phyloP scores from a whole-genome alignment of 495 filamentous ascomycete genomes.

The Aspergillus sclerotiicarbonarius region DNA sequence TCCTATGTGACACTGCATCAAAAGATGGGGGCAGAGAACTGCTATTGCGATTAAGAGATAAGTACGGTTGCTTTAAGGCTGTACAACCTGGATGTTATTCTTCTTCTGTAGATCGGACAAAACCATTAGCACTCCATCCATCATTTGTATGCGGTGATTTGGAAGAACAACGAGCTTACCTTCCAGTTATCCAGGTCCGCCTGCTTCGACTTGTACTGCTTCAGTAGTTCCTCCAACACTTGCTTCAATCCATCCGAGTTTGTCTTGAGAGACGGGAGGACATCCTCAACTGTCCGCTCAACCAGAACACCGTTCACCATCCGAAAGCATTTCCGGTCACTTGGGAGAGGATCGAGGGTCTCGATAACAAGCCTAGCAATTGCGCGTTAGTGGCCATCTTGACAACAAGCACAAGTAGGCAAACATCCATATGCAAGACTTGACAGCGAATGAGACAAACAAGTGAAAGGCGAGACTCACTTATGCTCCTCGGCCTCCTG shows the following conservation, averaged over 20 bases:
- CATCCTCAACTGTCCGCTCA: conserved; percentile 89
- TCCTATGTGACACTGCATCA: conserved; percentile 9
- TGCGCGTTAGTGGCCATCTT: conserved; percentile 16
- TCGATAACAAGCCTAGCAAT: conserved; percentile 83
- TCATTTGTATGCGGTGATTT: background rate
- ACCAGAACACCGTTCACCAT: conserved; percentile 97
- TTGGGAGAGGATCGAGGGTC: conserved; percentile 77
- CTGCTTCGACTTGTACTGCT: conserved; percentile 95
- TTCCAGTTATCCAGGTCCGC: conserved; percentile 98
- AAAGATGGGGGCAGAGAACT: conserved; percentile 1
- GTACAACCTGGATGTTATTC: conserved; percentile 96
- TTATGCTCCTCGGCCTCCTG: conserved; percentile 97
- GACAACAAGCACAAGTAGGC: too few species aligned
- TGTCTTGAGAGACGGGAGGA: conserved; percentile 86
- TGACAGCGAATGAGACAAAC: background rate
- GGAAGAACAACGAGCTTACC: conserved; percentile 51
- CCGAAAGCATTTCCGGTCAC: conserved; percentile 94
- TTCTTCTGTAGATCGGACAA: conserved; percentile 67
- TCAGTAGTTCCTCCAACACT: conserved; percentile 91
- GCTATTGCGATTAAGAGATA: conserved; percentile 6
- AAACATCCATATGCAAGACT: background rate
- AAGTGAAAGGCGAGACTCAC: conserved; percentile 49
- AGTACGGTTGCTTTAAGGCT: conserved; percentile 44
- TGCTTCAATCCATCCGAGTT: conserved; percentile 94
- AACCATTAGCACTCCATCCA: conserved; percentile 17